phyloP scores from a whole-genome alignment of 768 basidiomycete genomes.

The Tylopilus sp. region DNA sequence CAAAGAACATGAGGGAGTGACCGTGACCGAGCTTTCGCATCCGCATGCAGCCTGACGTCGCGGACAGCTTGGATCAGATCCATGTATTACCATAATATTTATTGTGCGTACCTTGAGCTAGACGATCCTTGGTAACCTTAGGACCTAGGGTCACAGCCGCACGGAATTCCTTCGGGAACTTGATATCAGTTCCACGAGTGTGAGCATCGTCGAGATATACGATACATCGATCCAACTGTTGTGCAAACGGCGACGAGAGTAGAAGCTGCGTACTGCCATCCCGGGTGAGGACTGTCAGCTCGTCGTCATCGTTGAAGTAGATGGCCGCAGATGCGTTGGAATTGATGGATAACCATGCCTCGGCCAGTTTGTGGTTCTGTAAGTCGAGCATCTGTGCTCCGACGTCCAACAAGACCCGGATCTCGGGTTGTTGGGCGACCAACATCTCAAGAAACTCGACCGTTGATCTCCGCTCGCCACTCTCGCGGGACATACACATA shows the following conservation, averaged over 20 bases:
- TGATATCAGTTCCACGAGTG: slow-evolving; percentile 47
- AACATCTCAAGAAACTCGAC: slow-evolving; percentile 31
- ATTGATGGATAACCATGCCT: slow-evolving; percentile 11
- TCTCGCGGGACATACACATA: slow-evolving; percentile 11
- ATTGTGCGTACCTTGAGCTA: slow-evolving; percentile 38
- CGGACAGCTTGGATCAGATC: not conserved
- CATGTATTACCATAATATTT: too few relatives aligned
- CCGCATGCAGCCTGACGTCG: slow-evolving; percentile 38
- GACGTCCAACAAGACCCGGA: slow-evolving; percentile 49
- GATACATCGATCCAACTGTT: too few relatives aligned
- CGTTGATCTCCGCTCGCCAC: slow-evolving; percentile 10
- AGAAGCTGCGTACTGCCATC: not conserved
- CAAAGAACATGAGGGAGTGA: slow-evolving; percentile 49
- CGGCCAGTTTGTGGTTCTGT: slow-evolving; percentile 38
- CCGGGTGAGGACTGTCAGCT: too few relatives aligned
- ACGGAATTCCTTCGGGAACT: slow-evolving; percentile 37
- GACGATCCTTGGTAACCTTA: slow-evolving; percentile 49
- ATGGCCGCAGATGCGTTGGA: slow-evolving; percentile 35
- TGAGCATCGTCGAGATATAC: slow-evolving; percentile 56
- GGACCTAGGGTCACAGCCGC: slow-evolving; percentile 35
- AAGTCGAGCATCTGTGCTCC: slow-evolving; percentile 55
- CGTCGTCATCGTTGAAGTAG: too few relatives aligned
- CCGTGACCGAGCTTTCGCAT: too few relatives aligned
- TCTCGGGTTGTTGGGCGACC: slow-evolving; percentile 28
- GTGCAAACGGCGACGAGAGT: not conserved